phyloP scores from a whole-genome alignment of 225 moss, liverwort and hornwort species.

The Bryoerythrophyllum caledonicum region DNA sequence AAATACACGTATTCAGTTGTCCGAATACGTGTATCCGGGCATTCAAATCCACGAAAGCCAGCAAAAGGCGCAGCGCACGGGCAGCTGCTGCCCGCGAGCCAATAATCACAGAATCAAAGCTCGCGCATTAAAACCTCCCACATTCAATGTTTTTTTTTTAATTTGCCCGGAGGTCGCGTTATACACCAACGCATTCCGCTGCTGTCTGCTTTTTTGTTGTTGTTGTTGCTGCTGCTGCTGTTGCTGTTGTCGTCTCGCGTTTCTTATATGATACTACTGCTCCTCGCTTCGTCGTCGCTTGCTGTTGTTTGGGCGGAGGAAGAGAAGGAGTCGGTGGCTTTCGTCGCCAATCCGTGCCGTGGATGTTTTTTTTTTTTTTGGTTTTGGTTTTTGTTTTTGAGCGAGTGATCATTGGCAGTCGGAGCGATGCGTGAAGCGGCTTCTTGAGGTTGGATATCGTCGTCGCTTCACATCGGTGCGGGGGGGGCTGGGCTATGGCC shows the following conservation, averaged over 20 bases:
- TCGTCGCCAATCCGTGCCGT: no score
- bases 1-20: no score
- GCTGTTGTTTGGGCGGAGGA: background rate
- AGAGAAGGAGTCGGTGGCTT: no score
- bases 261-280: conserved; percentile 5
- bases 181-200: background rate
- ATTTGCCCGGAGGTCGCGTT: no score
- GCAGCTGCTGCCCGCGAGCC: background rate
- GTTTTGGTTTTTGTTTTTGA: background rate
- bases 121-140: background rate
- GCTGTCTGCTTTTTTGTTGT: no score
- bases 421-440: conserved; percentile 28
- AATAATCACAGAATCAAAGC: background rate
- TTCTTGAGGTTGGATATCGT: conserved; percentile 12
- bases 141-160: background rate
- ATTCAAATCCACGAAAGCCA: no score
- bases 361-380: no score
- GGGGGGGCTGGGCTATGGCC: conserved; percentile 47
- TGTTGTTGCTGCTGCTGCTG: no score
- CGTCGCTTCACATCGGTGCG: conserved; percentile 9
- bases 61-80: no score
- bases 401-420: background rate
- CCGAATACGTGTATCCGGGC: no score
- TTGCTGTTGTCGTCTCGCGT: background rate
- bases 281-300: background rate